A percentile compares a stretch with the other conserved stretches of the same genome.
These are phyloP conservation scores for Spizellomyces sp. DNA, from an alignment of 192 early-diverging fungal species.

Conservation along the genomic window DNA sequence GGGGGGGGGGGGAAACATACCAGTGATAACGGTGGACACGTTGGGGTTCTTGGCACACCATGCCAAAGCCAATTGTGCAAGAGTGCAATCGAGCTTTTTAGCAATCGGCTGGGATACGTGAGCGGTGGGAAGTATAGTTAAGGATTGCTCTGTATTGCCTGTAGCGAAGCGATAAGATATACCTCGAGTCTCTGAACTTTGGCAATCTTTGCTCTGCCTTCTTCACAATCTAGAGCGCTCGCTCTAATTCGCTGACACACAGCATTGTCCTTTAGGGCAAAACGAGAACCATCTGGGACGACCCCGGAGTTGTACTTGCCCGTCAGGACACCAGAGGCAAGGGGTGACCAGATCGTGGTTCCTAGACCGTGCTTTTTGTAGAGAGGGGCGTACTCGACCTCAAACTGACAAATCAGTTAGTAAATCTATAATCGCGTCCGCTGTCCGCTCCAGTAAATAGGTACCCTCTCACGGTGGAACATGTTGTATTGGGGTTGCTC, in stretches of 20 bases:
- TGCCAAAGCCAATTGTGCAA: slow-evolving; percentile 71
- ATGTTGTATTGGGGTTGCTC: slow-evolving; percentile 87
- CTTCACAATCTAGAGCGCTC: slow-evolving; percentile 51
- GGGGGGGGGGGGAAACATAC: background rate
- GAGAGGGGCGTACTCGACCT: slow-evolving; percentile 70
- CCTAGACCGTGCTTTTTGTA: slow-evolving; percentile 71
- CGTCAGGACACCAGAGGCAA: slow-evolving; percentile 61
- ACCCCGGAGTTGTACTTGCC: slow-evolving; percentile 74
- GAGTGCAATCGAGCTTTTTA: slow-evolving; percentile 55
- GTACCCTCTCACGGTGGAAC: slow-evolving; percentile 66
- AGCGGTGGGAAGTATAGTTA: background rate
- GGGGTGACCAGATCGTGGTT: slow-evolving; percentile 79
- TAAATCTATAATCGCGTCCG: too few relatives aligned
- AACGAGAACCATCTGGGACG: slow-evolving; percentile 70
- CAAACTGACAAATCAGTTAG: slow-evolving; percentile 45
- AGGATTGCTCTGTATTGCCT: slow-evolving; percentile 4
- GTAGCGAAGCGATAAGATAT: slow-evolving; percentile 20
- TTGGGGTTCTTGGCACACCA: slow-evolving; percentile 75
- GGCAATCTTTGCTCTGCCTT: slow-evolving; percentile 68
- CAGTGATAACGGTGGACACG: slow-evolving; percentile 53
- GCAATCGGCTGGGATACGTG: slow-evolving; percentile 54
- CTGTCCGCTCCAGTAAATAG: too few relatives aligned
- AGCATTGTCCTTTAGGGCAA: slow-evolving; percentile 54
- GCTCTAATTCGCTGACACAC: too few relatives aligned
- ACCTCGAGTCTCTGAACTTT: slow-evolving; percentile 63